Percentiles rank a stretch among this genome's conserved stretches.
phyloP scores from a whole-genome alignment of 192 early-diverging fungal genomes.

The Backusella luteola region DNA sequence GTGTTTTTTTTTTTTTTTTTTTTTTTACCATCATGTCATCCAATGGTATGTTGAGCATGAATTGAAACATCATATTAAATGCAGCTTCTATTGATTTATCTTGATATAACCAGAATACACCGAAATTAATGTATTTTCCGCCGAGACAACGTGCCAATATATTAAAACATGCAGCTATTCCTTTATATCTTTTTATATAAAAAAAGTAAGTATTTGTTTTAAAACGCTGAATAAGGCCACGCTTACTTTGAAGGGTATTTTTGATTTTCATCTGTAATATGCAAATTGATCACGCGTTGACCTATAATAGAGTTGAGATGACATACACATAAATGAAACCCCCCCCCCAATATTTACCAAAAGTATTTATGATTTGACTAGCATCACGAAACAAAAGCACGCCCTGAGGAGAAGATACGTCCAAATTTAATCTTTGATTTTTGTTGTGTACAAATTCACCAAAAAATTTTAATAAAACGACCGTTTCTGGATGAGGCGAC shows the following conservation, averaged over 20 bases:
- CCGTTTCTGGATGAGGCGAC: conserved; percentile 60
- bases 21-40: conserved; percentile 63
- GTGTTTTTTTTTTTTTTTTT: neutral
- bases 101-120: conserved; percentile 84
- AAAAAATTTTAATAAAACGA: conserved; percentile 73
- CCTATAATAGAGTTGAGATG: neutral
- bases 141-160: conserved; percentile 65
- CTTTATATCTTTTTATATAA: conserved; percentile 60
- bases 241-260: conserved; percentile 19
- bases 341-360: conserved; percentile 37
- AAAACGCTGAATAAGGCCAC: too few relatives aligned
- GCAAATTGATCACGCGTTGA: neutral
- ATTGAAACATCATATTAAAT: conserved; percentile 56
- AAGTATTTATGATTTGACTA: conserved; percentile 60
- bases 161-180: conserved; percentile 70
- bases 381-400: conserved; percentile 88
- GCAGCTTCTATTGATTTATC: conserved; percentile 73
- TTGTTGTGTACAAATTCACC: conserved; percentile 80
- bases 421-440: conserved; percentile 77
- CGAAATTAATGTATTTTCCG: conserved; percentile 88
- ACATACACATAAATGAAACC: neutral
- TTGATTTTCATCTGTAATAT: conserved; percentile 8
- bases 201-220: neutral
- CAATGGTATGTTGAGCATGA: conserved; percentile 71
- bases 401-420: conserved; percentile 79